Conservation (phyloP, 2,329 filamentous ascomycete species). For the Diaporthe longicolla region DNA sequence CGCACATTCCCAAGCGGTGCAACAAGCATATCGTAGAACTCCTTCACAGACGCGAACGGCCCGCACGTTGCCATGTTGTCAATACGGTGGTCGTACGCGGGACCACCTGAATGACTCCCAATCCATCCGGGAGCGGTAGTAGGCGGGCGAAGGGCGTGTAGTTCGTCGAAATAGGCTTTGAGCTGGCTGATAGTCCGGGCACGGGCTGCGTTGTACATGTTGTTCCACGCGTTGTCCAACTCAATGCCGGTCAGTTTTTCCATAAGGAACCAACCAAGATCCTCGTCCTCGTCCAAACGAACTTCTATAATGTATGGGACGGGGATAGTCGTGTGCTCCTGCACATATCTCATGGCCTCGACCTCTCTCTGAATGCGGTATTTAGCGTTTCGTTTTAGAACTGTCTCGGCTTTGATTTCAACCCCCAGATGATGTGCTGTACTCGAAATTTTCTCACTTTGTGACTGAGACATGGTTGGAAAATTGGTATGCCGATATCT, state of each 20-base stretch:
- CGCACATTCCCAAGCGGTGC: not conserved
- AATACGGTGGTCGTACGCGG: not conserved
- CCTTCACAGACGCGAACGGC: not conserved
- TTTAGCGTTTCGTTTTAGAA: constrained; percentile 1
- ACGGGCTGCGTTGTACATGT: not conserved
- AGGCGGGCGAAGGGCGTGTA: constrained; percentile 5
- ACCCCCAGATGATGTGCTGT: not conserved
- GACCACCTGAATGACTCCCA: not conserved
- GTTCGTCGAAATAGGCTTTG: constrained; percentile 1
- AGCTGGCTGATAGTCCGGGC: constrained; percentile 11
- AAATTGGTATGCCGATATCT: constrained; percentile 5
- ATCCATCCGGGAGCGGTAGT: constrained; percentile 1
- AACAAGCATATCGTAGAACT: constrained; percentile 3
- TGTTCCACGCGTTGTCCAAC: constrained; percentile 7
- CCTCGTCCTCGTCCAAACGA: not conserved
- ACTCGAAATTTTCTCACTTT: not conserved
- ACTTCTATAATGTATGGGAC: not conserved
- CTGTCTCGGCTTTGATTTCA: constrained; percentile 3
- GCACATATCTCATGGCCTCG: constrained; percentile 9
- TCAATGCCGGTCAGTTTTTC: not conserved
- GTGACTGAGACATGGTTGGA: not conserved
- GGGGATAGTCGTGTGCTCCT: not conserved
- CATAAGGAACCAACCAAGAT: constrained; percentile 1
- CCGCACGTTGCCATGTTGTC: not conserved
- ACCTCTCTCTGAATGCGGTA: constrained; percentile 14